Base-by-base conservation (phyloP, 2,329 filamentous ascomycete species). In the Canariomyces notabilis region DNA sequence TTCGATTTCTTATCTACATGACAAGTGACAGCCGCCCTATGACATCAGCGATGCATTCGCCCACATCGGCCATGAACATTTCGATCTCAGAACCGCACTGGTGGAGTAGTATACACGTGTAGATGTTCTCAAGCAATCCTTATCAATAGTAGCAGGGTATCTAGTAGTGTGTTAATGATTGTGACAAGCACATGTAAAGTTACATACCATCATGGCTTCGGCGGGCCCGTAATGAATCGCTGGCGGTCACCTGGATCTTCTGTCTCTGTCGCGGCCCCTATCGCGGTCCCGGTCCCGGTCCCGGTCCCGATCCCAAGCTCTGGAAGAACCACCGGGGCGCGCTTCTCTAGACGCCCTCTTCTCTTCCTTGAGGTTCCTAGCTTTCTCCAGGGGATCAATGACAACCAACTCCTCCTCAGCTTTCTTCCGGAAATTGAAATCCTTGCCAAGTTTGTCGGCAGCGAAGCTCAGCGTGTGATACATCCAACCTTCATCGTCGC, bases 341-440 rank as follows among this genome's bases (percentile, higher is more conserved):
- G 69, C 71, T 26, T 80, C 82, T 51, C 76, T 74, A 53, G 77
- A 75, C 9, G 76, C 76, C 56, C 71, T 79, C 62, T 79, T 80
- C 59, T 80, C 79, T 50, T 83, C 79, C 61, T 80, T 75, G 32
- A 94, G 72, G 32, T 84, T 84, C 61, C 80, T 82, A 36, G 86
- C 85, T 64, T 87, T 89, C 64, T 90, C 88, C 46, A 88, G 73
- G 1, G 90, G 90, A 70, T 98, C 93, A 65, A 97, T 96, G 3
- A 97, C 89, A 37, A 95, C 80, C 35, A 95, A 66, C 59, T 96
- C 88, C 48, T 96, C 89, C 60, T 93, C 89, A 44, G 91, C 90
- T 66, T 93, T 90, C 67, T 82, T 84, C 62, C 91, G 88, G 76
- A 93, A 95, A 42, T 79, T 88, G 43, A 97, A 67, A 66, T 97